Conservation (phyloP, 1,284 basidiomycete species). For the Chalciporus sp. region DNA sequence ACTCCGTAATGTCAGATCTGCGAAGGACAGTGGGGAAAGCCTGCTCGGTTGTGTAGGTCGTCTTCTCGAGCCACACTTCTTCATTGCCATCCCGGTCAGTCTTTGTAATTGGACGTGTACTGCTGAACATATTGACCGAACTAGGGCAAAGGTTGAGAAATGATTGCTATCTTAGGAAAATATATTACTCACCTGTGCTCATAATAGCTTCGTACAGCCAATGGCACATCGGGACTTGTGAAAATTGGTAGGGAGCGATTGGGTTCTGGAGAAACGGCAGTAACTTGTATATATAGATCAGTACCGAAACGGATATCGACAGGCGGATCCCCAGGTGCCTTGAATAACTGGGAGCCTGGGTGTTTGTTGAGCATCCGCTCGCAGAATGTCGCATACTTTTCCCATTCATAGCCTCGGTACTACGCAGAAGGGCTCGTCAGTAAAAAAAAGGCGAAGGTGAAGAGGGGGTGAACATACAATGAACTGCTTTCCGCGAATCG, state of each 20-base stretch:
- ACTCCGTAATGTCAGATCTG: constrained; percentile 85
- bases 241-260: constrained; percentile 81
- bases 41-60: constrained; percentile 84
- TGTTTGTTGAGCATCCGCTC: constrained; percentile 94
- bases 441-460: neutral
- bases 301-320: constrained; percentile 81
- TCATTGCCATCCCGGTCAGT: constrained; percentile 61
- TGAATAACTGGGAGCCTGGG: constrained; percentile 82
- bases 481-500: constrained; percentile 85
- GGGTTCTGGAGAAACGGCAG: constrained; percentile 83
- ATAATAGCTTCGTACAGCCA: constrained; percentile 82
- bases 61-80: constrained; percentile 89
- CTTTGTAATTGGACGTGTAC: constrained; percentile 69
- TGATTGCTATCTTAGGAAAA: neutral
- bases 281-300: constrained; percentile 89
- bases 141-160: constrained; percentile 41
- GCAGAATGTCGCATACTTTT: constrained; percentile 87
- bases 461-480: constrained; percentile 54
- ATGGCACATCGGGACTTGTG: constrained; percentile 82
- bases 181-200: constrained; percentile 68
- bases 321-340: constrained; percentile 74
- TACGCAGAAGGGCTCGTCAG: constrained; percentile 30
- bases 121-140: constrained; percentile 82
- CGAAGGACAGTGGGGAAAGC: constrained; percentile 91
- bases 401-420: constrained; percentile 93